Percentiles rank a stretch among this genome's conserved stretches.
Evolutionary conservation across 2,329 filamentous ascomycete species (phyloP).

Genomic region (Fusarium nematophilum): DNA sequence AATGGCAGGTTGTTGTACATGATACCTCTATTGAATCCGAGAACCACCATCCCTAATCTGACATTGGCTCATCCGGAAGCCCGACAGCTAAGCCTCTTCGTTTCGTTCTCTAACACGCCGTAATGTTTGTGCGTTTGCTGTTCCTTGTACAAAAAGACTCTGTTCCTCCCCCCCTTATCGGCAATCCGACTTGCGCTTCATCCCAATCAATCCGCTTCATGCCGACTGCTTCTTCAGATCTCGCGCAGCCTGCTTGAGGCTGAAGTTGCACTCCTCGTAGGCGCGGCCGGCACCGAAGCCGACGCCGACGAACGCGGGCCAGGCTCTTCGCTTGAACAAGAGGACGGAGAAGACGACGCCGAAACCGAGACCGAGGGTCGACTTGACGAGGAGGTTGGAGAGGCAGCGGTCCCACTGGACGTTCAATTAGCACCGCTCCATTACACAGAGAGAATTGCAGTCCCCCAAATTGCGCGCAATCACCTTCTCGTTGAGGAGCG

Average conservation of each 20-base stretch:
- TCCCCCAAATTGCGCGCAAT: slow-evolving; percentile 19
- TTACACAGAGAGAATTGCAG: background rate
- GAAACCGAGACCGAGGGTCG: slow-evolving; percentile 93
- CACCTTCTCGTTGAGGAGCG: slow-evolving; percentile 99
- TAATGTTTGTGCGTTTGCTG: slow-evolving; percentile 40
- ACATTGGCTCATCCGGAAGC: slow-evolving; percentile 40
- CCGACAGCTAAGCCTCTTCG: slow-evolving; percentile 30
- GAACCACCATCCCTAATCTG: slow-evolving; percentile 41
- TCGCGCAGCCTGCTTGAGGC: slow-evolving; percentile 70
- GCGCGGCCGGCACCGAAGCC: slow-evolving; percentile 96
- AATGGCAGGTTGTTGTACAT: slow-evolving; percentile 48
- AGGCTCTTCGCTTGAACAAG: slow-evolving; percentile 96
- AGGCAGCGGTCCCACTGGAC: slow-evolving; percentile 96
- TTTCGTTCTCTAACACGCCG: slow-evolving; percentile 35
- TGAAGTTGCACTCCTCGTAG: slow-evolving; percentile 97
- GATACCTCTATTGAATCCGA: slow-evolving; percentile 47
- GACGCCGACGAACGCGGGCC: slow-evolving; percentile 94
- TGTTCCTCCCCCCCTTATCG: slow-evolving; percentile 6
- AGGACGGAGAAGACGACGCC: slow-evolving; percentile 99
- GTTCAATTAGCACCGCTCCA: slow-evolving; percentile 34
- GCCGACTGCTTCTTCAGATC: slow-evolving; percentile 65
- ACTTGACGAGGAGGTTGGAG: slow-evolving; percentile 97
- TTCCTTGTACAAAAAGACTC: slow-evolving; percentile 36
- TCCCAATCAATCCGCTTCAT: slow-evolving; percentile 42
- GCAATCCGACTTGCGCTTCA: background rate